These are phyloP conservation scores for Solanum chilense DNA, from an alignment of 257 asterid genomes.

Conservation along the genomic window DNA sequence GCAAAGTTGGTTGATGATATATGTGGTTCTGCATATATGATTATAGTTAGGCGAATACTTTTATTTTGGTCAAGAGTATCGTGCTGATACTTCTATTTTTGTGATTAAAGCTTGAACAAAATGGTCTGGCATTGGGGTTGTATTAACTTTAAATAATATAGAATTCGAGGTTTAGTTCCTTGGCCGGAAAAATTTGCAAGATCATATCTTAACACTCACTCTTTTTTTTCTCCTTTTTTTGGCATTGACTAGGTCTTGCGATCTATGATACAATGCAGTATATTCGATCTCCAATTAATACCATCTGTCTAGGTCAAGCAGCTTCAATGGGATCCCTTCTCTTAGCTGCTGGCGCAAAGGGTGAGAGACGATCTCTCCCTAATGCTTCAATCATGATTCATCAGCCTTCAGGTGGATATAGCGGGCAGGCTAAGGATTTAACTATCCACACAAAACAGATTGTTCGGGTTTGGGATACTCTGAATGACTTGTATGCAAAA, in stretches of 20 bases:
- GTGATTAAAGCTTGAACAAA: not conserved
- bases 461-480: constrained; percentile 69
- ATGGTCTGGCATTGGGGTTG: not conserved
- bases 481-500: constrained; percentile 36
- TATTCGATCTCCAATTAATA: constrained; percentile 79
- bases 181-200: not conserved
- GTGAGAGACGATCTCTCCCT: constrained; percentile 82
- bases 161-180: not conserved
- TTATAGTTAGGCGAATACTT: not conserved
- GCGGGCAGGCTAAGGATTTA: constrained; percentile 91
- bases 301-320: constrained; percentile 92
- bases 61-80: not conserved
- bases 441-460: constrained; percentile 83
- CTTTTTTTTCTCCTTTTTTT: not conserved
- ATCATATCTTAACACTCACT: not conserved
- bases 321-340: constrained; percentile 98
- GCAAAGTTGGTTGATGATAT: not conserved
- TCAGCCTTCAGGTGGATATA: constrained; percentile 92
- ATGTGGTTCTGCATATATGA: not conserved
- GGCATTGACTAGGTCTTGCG: constrained; percentile 58
- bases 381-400: constrained; percentile 90
- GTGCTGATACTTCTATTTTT: not conserved
- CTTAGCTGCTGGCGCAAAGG: constrained; percentile 91
- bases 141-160: not conserved
- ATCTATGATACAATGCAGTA: constrained; percentile 96